Evolutionary conservation across 1,284 basidiomycete genomes (phyloP), one percentile per base, ranked within the genome.

Genomic region (Sanghuangporus baumii): DNA sequence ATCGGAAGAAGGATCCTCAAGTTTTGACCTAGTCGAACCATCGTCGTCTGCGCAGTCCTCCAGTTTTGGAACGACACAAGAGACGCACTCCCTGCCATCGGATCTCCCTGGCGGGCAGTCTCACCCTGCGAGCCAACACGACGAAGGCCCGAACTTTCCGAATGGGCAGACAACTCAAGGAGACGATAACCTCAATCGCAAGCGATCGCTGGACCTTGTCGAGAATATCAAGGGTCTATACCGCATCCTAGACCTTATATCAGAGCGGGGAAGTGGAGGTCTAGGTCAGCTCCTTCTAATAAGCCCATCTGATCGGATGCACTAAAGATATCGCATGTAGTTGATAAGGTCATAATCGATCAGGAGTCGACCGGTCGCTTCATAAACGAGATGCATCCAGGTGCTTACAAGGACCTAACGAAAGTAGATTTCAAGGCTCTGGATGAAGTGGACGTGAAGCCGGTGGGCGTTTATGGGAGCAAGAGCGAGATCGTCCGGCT

Each of bases 341-440:
- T 83, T 23, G 83, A 84, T 63, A 86, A 87, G 68, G 76, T 86
- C 50, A 78, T 86, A 69, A 85, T 86, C 46, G 76, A 75, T 26
- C 80, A 83, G 68, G 76, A 77, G 18, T 77, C 77, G 1, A 70
- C 84, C 23, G 73, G 75, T 59, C 66, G 66, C 3, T 76, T 84
- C 56, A 73, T 83, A 64, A 82, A 84, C 51, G 68, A 71, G 18
- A 60, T 83, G 3, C 73, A 68, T 20, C 81, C 82, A 0, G 77
- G 79, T 1, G 77, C 83, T 5, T 85, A 82, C 62, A 66, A 69
- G 2, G 80, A 80, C 0, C 71, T 84, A 64, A 85, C 80, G 1
- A 79, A 76, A 59, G 78, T 85, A 43, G 76, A 84, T 65, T 85
- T 85, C 70, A 75, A 76, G 38, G 66, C 72, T 0, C 74, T 86